A percentile compares a stretch with the other conserved stretches of the same genome.
Conservation (phyloP, 768 basidiomycete species). For the Crucibulum laeve region DNA sequence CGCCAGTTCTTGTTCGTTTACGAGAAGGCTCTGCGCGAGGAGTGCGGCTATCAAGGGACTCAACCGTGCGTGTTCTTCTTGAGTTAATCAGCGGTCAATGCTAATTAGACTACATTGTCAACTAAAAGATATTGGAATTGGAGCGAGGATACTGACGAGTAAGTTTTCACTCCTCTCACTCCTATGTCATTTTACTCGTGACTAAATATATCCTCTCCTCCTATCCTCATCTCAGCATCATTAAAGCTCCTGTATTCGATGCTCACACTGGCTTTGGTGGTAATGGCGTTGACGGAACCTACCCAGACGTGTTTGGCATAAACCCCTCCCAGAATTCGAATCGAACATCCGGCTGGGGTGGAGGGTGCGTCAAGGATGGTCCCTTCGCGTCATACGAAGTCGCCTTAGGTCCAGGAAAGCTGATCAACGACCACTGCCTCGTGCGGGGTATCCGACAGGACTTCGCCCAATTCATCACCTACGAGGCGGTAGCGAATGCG, state of each 20-base stretch:
- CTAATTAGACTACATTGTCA: constrained; percentile 15
- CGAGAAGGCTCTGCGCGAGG: constrained; percentile 26
- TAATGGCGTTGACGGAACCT: constrained; percentile 24
- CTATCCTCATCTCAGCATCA: constrained; percentile 21
- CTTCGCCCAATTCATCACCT: constrained; percentile 12
- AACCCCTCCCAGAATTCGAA: constrained; percentile 9
- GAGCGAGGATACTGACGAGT: constrained; percentile 18
- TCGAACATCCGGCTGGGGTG: constrained; percentile 5
- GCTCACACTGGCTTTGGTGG: constrained; percentile 32
- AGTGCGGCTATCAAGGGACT: constrained; percentile 29
- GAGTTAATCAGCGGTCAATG: no score
- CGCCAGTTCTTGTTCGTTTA: constrained; percentile 23
- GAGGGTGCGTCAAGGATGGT: constrained; percentile 24
- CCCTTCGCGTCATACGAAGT: constrained; percentile 30
- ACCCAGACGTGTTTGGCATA: constrained; percentile 18
- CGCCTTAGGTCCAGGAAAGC: constrained; percentile 27
- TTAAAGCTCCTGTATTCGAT: constrained; percentile 29
- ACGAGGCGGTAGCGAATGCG: constrained; percentile 14
- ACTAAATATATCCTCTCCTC: background rate
- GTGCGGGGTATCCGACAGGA: constrained; percentile 25
- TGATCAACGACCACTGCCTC: constrained; percentile 26
- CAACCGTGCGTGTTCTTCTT: constrained; percentile 21
- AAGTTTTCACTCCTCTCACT: constrained; percentile 6
- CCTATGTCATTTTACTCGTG: constrained; percentile 5
- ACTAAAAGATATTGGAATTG: constrained; percentile 39